Conservation (phyloP, 192 early-diverging fungal species). For the Funneliformis geosporum region DNA sequence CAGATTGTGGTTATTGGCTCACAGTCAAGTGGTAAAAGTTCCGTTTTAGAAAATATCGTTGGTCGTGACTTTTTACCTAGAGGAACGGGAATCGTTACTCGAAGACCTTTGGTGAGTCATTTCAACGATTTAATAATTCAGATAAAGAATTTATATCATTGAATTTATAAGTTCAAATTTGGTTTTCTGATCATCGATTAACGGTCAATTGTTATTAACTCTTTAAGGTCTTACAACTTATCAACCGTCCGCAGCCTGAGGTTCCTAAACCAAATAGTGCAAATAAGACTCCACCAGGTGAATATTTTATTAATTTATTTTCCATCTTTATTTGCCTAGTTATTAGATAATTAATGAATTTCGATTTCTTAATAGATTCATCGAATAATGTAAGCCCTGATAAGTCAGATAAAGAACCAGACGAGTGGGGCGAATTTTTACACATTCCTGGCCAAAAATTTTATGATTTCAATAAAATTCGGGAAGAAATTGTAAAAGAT, state of each 20-base stretch:
- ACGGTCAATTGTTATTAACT: not conserved
- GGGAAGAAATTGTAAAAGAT: slow-evolving; percentile 84
- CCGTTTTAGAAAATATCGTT: slow-evolving; percentile 99
- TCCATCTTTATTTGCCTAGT: not conserved
- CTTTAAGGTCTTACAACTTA: slow-evolving; percentile 83
- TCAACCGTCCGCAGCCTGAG: slow-evolving; percentile 77
- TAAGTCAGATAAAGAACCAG: slow-evolving; percentile 56
- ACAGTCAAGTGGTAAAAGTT: slow-evolving; percentile 91
- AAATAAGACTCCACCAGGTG: slow-evolving; percentile 43
- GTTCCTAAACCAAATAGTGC: not conserved
- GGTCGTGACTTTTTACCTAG: slow-evolving; percentile 98
- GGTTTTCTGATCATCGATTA: too few species aligned
- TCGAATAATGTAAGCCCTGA: not conserved
- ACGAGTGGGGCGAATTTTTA: slow-evolving; percentile 99
- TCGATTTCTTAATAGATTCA: not conserved
- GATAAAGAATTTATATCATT: too few species aligned
- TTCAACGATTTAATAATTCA: not conserved
- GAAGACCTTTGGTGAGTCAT: slow-evolving; percentile 78
- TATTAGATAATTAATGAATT: not conserved
- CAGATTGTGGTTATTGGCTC: slow-evolving; percentile 88
- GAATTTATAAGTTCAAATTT: too few species aligned
- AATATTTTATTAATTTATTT: slow-evolving; percentile 9
- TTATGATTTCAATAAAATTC: slow-evolving; percentile 93
- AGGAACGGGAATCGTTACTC: slow-evolving; percentile 96
- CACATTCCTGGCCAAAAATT: slow-evolving; percentile 98